phyloP scores from a whole-genome alignment of 805 yeast species.

The Wickerhamomyces canadensis region DNA sequence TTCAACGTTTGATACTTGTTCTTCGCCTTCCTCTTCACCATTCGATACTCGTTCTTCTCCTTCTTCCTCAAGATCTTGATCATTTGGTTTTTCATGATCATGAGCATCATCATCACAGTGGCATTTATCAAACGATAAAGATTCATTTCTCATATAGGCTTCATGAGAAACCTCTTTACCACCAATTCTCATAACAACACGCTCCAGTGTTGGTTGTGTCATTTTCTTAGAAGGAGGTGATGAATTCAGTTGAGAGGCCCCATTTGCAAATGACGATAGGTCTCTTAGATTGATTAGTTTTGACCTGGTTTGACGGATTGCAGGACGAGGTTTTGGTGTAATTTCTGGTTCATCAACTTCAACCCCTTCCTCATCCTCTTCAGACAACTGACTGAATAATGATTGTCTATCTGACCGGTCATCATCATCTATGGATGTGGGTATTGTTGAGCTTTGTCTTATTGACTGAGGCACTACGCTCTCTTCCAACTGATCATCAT shows the following conservation, averaged over 20 bases:
- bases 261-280: conserved; percentile 14
- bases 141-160: conserved; percentile 15
- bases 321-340: conserved; percentile 2
- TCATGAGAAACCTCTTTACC: conserved; percentile 16
- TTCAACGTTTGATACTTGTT: no score
- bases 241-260: no score
- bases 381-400: no score
- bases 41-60: conserved; percentile 1
- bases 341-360: conserved; percentile 8
- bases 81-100: not conserved
- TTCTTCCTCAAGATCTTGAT: conserved; percentile 2
- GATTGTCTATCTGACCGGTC: no score
- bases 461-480: no score
- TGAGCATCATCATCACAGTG: conserved; percentile 1
- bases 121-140: conserved; percentile 15
- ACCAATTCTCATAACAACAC: conserved; percentile 23
- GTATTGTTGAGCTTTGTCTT: no score
- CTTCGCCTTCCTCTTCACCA: conserved; percentile 2
- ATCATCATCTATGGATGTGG: no score
- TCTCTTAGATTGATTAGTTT: not conserved
- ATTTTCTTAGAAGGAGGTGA: no score
- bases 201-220: no score
- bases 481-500: no score
- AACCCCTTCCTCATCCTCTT: conserved; percentile 1
- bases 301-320: not conserved